phyloP scores from a whole-genome alignment of 75 land plant genomes.

The Selaginella moellendorffii region DNA sequence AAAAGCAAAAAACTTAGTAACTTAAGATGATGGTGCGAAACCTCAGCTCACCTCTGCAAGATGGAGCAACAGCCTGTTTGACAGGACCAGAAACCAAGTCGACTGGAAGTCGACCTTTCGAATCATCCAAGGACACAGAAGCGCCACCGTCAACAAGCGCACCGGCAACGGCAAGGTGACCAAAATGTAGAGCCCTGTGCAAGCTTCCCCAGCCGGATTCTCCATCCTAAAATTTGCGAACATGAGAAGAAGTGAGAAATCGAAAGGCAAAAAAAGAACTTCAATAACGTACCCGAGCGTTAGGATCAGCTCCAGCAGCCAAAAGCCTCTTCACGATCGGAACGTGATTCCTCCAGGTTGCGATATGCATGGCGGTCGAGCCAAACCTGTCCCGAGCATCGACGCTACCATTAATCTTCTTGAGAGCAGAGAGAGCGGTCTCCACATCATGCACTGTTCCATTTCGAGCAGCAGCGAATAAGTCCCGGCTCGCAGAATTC shows the following conservation, averaged over 20 bases:
- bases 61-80: conserved; percentile 32
- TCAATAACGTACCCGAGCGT: conserved; percentile 67
- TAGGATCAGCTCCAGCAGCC: conserved; percentile 84
- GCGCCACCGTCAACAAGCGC: conserved; percentile 79
- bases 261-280: too few relatives aligned
- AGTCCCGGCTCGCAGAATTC: conserved; percentile 28
- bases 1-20: conserved; percentile 9
- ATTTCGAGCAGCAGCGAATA: conserved; percentile 46
- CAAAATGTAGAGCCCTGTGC: conserved; percentile 97
- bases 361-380: conserved; percentile 88
- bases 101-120: conserved; percentile 56
- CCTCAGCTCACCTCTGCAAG: conserved; percentile 11
- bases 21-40: background rate
- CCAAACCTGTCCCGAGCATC: conserved; percentile 62
- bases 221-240: conserved; percentile 90
- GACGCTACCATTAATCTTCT: conserved; percentile 70
- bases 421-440: conserved; percentile 36
- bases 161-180: conserved; percentile 93
- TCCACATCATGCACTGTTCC: conserved; percentile 67
- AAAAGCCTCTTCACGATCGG: conserved; percentile 81
- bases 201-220: conserved; percentile 98
- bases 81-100: conserved; percentile 95
- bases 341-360: conserved; percentile 90
- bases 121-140: conserved; percentile 64
- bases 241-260: too few relatives aligned